Base-by-base conservation (phyloP, 83 land plant genomes). In the Picea abies region DNA sequence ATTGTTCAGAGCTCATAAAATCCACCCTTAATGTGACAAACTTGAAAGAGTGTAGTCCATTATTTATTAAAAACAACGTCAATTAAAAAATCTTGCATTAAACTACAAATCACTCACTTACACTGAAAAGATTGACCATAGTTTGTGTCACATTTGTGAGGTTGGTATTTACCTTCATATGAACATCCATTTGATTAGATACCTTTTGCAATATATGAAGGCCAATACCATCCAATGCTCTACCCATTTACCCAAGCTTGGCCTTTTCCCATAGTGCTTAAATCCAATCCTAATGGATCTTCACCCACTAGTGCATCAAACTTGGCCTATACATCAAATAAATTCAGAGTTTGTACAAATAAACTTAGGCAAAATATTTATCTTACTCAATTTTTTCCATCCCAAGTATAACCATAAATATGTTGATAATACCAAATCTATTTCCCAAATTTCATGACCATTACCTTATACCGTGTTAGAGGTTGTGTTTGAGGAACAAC, bases 191-290 rank as follows among this genome's bases (percentile, higher is more conserved):
- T 60, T 15, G 78, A 23, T 82, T 96, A 97, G 60, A 93, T 95
- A 80, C 85, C 47, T 69, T 83, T 63, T 56, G 92, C 88, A 60
- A 80, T 71, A 25, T 80, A 83, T n/a, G 89, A 64, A 67, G 90
- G 89, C 99, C 99, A 97, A 85, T 86, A 97, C 63, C 98, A 86
- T 72, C 99, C 98, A 8, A 95, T 89, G 81, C 89, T 89, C 19
- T 89, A 77, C 63, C 99, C 99, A 82, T 97, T 97, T 62, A 97
- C 93, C 99, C 99, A 97, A 35, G 91, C 94, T 69, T 91, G 94
- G 60, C 99, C 98, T 82, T 97, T 97, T 68, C 99, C 96, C 99
- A 97, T 97, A 89, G 92, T 92, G n/a, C 89, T 87, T 49, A 97
- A 85, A 84, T 97, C 86, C 52, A 97, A 82, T 52, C 90, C 92